Evolutionary conservation across 805 yeast genomes (phyloP), one percentile per base, ranked within the genome.

Genomic region (Huiozyma sinensis): DNA sequence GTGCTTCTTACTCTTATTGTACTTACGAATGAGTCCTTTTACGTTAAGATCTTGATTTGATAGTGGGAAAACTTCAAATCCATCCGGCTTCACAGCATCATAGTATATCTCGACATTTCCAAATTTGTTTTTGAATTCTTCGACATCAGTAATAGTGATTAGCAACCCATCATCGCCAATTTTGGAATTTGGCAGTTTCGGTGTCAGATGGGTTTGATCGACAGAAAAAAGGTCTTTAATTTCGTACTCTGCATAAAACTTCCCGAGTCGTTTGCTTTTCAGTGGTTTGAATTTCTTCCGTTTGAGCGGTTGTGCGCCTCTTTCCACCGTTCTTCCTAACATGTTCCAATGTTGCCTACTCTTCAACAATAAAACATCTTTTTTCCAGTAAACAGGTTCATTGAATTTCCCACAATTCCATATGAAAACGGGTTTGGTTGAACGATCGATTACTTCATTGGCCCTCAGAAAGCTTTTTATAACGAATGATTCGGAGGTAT

Each of bases 271-370:
- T 35, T 43, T 43, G 27, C 36, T 42, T 11, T 40, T 50, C 44
- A 48, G 38, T 2, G 46, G 32, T 33, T 39, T 4, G 34, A 38
- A 37, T 31, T 44, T 40, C 28, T 46, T 46, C 31, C 12, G 35
- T 42, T 51, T 57, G 28, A 47, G 28, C 10, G 54, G 53, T n/a
- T 33, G 31, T 4, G 36, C 39, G 11, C 10, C 44, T n/a, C 13
- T 7, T 11, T 39, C 44, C 6, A 58, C 32, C 1, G 55, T 40
- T 36, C 61, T 44, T 1, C 64, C 63, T 17, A 54, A 28, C n/a
- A 53, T 47, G 5, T 46, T 41, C 64, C 64, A 59, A 45, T 53
- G 60, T 32, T 53, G 55, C 33, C 32, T 40, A 36, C 58, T 51
- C 41, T 54, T 57, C 30, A 58, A 36, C 7, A 44, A 12, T 9